Conservation (phyloP, 2,329 filamentous ascomycete species). For the Neopestalotiopsis sp. region DNA sequence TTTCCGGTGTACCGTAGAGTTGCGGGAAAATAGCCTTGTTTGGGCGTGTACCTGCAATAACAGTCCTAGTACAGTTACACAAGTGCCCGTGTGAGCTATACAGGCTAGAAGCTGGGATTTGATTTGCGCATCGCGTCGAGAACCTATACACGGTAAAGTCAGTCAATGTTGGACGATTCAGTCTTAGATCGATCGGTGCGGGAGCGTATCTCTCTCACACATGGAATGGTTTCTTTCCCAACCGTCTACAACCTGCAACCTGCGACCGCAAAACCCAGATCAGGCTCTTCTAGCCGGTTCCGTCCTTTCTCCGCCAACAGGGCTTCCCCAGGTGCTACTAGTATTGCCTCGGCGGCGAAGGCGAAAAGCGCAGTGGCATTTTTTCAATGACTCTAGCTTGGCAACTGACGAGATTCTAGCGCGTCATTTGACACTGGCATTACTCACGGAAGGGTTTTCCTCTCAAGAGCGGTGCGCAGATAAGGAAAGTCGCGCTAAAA, state of each 20-base stretch:
- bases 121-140: not conserved
- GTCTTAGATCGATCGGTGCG: not conserved
- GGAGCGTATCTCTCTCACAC: not conserved
- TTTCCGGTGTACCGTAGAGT: too few species aligned
- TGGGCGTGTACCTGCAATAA: not conserved
- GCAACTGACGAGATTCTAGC: not conserved
- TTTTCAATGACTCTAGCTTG: not conserved
- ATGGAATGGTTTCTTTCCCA: too few species aligned
- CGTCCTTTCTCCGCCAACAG: not conserved
- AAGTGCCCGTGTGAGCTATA: not conserved
- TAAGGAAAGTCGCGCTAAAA: not conserved
- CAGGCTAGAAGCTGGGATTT: not conserved
- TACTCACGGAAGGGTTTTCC: not conserved
- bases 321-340: not conserved
- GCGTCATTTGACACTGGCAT: not conserved
- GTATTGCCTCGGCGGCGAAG: not conserved
- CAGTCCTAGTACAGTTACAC: not conserved
- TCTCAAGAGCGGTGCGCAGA: not conserved
- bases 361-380: not conserved
- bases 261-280: not conserved
- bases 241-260: not conserved
- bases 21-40: too few species aligned
- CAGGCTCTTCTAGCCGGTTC: not conserved
- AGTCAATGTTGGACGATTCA: not conserved
- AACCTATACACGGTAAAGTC: not conserved